Conservation (phyloP, 164 flowering plant genomes). For the Annona cherimola region DNA sequence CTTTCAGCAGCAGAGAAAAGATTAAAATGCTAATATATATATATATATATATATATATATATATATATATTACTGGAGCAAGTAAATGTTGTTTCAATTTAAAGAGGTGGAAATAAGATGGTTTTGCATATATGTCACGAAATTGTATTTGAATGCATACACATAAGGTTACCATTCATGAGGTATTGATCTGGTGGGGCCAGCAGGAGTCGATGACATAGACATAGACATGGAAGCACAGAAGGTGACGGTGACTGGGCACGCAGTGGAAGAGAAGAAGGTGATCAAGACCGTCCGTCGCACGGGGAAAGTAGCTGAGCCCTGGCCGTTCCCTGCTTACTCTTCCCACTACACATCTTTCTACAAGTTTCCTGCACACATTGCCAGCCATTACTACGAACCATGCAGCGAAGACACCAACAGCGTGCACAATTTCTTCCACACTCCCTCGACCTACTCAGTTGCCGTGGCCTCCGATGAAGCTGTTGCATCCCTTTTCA, state of each 20-base stretch:
- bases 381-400: constrained; percentile 62
- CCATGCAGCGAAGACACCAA: constrained; percentile 22
- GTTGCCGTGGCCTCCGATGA: constrained; percentile 72
- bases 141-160: no score
- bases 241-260: constrained; percentile 62
- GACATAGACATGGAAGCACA: constrained; percentile 72
- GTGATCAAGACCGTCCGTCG: constrained; percentile 61
- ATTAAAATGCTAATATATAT: no score
- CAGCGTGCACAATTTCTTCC: constrained; percentile 62
- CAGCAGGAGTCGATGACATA: constrained; percentile 63
- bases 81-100: no score
- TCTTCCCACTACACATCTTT: constrained; percentile 59
- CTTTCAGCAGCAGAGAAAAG: not conserved
- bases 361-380: constrained; percentile 60
- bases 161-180: no score
- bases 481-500: constrained; percentile 68
- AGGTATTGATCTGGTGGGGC: no score
- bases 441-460: constrained; percentile 66
- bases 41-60: no score
- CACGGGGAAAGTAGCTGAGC: constrained; percentile 68
- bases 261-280: constrained; percentile 52
- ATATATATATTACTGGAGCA: no score
- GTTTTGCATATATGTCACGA: no score
- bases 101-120: no score
- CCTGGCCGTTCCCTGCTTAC: constrained; percentile 76